These are phyloP conservation scores for Pseudopediastrum boryanum DNA, from an alignment of 139 green algal genomes.

Conservation along the genomic window DNA sequence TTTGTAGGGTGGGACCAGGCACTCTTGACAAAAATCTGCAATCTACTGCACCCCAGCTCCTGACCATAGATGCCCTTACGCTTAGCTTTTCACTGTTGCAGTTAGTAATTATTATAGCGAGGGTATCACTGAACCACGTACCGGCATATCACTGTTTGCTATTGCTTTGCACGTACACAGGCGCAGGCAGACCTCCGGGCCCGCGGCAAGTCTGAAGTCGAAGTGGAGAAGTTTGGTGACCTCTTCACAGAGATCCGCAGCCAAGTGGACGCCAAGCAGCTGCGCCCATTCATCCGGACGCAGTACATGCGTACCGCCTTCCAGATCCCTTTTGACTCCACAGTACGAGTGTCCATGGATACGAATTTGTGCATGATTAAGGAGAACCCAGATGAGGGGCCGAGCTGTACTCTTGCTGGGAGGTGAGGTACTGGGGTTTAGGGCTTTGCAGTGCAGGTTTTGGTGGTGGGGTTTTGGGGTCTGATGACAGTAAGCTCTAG, in stretches of 20 bases:
- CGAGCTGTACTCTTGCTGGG: conserved; percentile 60
- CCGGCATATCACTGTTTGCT: not conserved
- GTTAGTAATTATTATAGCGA: too few species aligned
- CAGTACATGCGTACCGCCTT: conserved; percentile 95
- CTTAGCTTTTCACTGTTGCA: too few species aligned
- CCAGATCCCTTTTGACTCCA: conserved; percentile 94
- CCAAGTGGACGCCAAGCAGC: conserved; percentile 89
- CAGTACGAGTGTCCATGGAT: conserved; percentile 91
- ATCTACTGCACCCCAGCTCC: too few species aligned
- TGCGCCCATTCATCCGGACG: conserved; percentile 86
- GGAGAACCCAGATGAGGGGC: conserved; percentile 89
- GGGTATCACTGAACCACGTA: too few species aligned
- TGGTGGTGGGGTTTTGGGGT: too few species aligned
- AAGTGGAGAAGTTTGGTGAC: conserved; percentile 64
- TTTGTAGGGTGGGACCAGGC: too few species aligned
- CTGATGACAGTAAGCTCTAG: too few species aligned
- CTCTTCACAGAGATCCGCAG: conserved; percentile 83
- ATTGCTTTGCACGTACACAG: not conserved
- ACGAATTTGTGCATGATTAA: conserved; percentile 96
- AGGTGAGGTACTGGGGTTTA: too few species aligned
- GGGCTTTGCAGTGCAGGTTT: too few species aligned
- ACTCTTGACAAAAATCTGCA: too few species aligned
- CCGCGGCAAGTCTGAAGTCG: conserved; percentile 63
- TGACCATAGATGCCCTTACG: too few species aligned
- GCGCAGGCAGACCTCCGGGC: conserved; percentile 35